A percentile compares a stretch with the other conserved stretches of the same genome.
phyloP scores from a whole-genome alignment of 495 filamentous ascomycete species.

The Daldinia vernicosa region DNA sequence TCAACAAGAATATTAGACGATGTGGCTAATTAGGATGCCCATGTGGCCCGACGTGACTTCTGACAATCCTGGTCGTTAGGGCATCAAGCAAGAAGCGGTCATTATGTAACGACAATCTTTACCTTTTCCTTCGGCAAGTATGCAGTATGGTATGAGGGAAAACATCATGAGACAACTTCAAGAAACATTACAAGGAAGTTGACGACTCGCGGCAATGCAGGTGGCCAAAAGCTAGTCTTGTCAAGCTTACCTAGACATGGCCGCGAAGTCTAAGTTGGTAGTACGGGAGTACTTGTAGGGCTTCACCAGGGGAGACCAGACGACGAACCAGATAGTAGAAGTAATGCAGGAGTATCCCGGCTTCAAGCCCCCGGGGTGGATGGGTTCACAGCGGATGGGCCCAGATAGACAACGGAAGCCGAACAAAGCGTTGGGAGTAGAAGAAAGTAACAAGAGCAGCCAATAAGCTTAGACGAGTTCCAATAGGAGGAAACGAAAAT shows the following conservation, averaged over 20 bases:
- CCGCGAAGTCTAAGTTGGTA: conserved; percentile 41
- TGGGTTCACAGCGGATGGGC: conserved; percentile 41
- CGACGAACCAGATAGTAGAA: conserved; percentile 39
- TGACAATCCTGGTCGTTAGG: conserved; percentile 48
- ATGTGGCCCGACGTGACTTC: conserved; percentile 50
- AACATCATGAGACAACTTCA: conserved; percentile 48
- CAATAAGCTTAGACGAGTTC: conserved; percentile 38
- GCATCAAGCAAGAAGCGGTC: conserved; percentile 44
- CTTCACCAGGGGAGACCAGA: conserved; percentile 35
- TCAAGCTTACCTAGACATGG: conserved; percentile 39
- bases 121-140: conserved; percentile 46
- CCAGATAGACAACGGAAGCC: conserved; percentile 43
- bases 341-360: conserved; percentile 43
- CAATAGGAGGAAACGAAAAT: conserved; percentile 44
- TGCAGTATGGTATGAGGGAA: conserved; percentile 49
- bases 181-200: conserved; percentile 45
- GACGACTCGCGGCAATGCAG: conserved; percentile 43
- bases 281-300: conserved; percentile 36
- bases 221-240: conserved; percentile 45
- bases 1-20: conserved; percentile 48
- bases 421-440: conserved; percentile 42
- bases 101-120: conserved; percentile 52
- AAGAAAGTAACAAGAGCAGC: conserved; percentile 23
- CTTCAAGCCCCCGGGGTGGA: conserved; percentile 30
- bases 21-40: conserved; percentile 51